These are phyloP conservation scores for Ilex paraguariensis DNA, from an alignment of 305 asterid species.

Conservation along the genomic window DNA sequence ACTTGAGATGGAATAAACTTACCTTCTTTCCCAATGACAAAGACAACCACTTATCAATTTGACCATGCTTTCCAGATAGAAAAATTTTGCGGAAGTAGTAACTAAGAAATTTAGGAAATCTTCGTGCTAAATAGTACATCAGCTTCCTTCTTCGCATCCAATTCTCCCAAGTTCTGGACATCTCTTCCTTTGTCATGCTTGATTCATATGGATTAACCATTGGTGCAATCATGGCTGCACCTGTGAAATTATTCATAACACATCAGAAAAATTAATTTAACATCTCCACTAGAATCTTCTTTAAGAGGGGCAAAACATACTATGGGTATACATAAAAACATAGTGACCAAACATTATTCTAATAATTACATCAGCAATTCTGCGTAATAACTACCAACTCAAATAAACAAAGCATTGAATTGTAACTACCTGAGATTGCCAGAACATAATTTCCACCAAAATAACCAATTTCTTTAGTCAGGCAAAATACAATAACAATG, in stretches of 20 bases:
- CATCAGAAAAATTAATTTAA: background rate
- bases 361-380: no score
- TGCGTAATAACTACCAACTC: no score
- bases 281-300: no score
- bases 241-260: conserved; percentile 28
- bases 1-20: conserved; percentile 16
- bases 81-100: conserved; percentile 64
- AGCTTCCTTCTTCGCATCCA: conserved; percentile 64
- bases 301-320: no score
- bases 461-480: no score
- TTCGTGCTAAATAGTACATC: conserved; percentile 63
- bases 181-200: conserved; percentile 68
- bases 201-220: conserved; percentile 92
- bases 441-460: no score
- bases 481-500: no score
- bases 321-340: no score
- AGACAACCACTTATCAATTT: conserved; percentile 57
- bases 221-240: conserved; percentile 90
- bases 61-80: conserved; percentile 77
- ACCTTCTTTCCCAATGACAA: conserved; percentile 68
- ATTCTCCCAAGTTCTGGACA: conserved; percentile 66
- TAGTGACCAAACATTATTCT: no score
- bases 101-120: conserved; percentile 66
- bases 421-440: no score
- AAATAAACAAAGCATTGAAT: no score